A percentile compares a stretch with the other conserved stretches of the same genome.
Conservation (phyloP, 208 protist species). For the Acanthamoeba castellanii region DNA sequence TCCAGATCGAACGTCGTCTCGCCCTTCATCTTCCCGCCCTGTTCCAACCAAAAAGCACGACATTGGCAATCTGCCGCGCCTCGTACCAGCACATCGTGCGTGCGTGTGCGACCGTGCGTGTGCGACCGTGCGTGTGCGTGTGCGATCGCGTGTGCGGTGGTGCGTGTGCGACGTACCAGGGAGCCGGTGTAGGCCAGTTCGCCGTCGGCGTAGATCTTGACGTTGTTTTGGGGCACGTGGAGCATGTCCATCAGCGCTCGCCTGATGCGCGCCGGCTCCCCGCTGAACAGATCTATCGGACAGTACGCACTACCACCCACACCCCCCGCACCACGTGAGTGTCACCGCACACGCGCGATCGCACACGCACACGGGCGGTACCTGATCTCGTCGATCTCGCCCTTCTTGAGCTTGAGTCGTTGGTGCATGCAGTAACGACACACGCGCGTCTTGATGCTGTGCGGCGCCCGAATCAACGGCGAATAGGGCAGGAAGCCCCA, state of each 20-base stretch:
- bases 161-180: conserved; percentile 19
- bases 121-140: no score
- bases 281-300: conserved; percentile 70
- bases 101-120: background rate
- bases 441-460: conserved; percentile 55
- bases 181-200: conserved; percentile 62
- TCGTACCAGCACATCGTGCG: no score
- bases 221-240: conserved; percentile 68
- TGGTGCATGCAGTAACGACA: conserved; percentile 75
- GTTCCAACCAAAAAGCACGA: background rate
- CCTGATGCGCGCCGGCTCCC: conserved; percentile 19
- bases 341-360: background rate
- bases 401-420: conserved; percentile 45
- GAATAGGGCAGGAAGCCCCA: conserved; percentile 74
- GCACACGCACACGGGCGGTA: background rate
- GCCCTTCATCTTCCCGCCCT: conserved; percentile 51
- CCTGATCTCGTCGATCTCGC: conserved; percentile 69
- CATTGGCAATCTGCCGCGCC: background rate
- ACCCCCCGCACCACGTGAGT: background rate
- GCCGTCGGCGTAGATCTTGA: conserved; percentile 73
- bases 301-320: conserved; percentile 34
- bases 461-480: conserved; percentile 50
- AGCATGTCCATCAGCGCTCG: conserved; percentile 69
- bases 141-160: no score
- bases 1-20: conserved; percentile 61